Evolutionary conservation across 192 early-diverging fungal genomes (phyloP).

Genomic region (Entomortierella beljakovae): DNA sequence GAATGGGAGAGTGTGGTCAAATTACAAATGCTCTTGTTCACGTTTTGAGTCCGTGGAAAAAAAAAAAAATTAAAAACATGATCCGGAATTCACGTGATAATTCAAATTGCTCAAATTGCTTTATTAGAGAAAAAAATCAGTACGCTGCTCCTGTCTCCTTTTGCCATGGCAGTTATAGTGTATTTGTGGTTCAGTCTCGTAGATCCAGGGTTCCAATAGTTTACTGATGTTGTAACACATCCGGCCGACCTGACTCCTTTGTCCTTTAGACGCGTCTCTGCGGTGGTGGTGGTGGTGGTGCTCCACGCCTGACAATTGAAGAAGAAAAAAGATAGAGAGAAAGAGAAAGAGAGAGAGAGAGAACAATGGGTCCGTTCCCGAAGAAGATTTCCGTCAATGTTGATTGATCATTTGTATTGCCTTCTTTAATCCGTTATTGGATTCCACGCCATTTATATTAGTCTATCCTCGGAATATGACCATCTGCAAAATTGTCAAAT

Average conservation of each 20-base stretch:
- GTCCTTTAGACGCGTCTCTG: background rate
- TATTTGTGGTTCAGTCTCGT: too few relatives aligned
- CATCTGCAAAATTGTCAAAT: background rate
- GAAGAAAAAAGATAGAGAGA: background rate
- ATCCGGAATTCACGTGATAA: too few relatives aligned
- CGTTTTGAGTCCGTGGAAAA: background rate
- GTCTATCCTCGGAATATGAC: background rate
- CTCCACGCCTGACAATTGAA: constrained; percentile 9
- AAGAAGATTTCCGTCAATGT: constrained; percentile 2
- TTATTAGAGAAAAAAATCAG: too few relatives aligned
- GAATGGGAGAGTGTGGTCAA: too few relatives aligned
- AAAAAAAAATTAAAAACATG: background rate
- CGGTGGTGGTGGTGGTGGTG: constrained; percentile 9
- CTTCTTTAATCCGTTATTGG: background rate
- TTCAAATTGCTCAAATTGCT: too few relatives aligned
- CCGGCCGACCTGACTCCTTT: background rate
- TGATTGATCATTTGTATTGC: background rate
- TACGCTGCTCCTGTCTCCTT: too few relatives aligned
- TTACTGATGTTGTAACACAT: background rate
- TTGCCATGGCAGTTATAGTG: too few relatives aligned
- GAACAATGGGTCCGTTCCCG: constrained; percentile 4
- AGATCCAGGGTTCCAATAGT: background rate
- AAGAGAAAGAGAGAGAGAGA: background rate
- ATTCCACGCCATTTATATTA: background rate
- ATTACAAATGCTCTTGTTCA: too few relatives aligned